Evolutionary conservation across 768 basidiomycete genomes (phyloP).

Genomic region (Saitozyma sp.): DNA sequence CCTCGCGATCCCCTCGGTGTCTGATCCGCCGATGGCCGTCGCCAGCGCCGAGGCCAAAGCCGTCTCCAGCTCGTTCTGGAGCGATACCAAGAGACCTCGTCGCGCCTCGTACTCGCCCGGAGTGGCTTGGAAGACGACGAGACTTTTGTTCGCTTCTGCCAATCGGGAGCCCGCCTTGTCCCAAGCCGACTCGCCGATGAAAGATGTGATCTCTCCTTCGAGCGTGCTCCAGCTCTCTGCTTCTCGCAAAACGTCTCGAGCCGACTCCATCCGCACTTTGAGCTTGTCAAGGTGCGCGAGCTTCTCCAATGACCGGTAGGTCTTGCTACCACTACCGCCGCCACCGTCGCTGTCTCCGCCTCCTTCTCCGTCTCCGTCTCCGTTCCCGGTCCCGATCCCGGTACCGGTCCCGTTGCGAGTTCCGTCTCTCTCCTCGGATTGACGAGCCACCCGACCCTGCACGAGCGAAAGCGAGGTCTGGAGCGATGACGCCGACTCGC

Average conservation of each 20-base stretch:
- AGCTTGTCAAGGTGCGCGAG: conserved; percentile 79
- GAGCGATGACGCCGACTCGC: conserved; percentile 79
- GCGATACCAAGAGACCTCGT: conserved; percentile 78
- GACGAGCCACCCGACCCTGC: conserved; percentile 54
- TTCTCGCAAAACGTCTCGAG: conserved; percentile 84
- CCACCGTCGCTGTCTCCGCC: conserved; percentile 46
- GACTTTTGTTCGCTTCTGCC: conserved; percentile 80
- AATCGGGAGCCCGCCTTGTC: conserved; percentile 88
- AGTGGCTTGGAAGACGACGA: conserved; percentile 90
- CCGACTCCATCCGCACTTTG: conserved; percentile 81
- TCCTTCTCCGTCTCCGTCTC: conserved; percentile 26
- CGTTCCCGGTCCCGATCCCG: neutral
- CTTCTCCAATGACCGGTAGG: conserved; percentile 59
- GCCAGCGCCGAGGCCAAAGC: conserved; percentile 60
- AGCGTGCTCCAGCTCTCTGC: conserved; percentile 96
- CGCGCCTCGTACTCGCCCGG: conserved; percentile 80
- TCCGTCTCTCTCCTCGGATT: neutral
- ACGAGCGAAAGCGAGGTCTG: conserved; percentile 67
- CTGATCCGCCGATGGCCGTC: conserved; percentile 65
- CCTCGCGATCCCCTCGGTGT: conserved; percentile 65
- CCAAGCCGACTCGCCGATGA: conserved; percentile 76
- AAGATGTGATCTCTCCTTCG: conserved; percentile 83
- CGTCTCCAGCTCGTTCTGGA: conserved; percentile 95
- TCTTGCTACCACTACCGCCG: conserved; percentile 11
- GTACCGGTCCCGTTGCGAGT: conserved; percentile 20